Percentiles rank a stretch among this genome's conserved stretches.
phyloP scores from a whole-genome alignment of 306 rosid genomes.

The Medicago arabica region DNA sequence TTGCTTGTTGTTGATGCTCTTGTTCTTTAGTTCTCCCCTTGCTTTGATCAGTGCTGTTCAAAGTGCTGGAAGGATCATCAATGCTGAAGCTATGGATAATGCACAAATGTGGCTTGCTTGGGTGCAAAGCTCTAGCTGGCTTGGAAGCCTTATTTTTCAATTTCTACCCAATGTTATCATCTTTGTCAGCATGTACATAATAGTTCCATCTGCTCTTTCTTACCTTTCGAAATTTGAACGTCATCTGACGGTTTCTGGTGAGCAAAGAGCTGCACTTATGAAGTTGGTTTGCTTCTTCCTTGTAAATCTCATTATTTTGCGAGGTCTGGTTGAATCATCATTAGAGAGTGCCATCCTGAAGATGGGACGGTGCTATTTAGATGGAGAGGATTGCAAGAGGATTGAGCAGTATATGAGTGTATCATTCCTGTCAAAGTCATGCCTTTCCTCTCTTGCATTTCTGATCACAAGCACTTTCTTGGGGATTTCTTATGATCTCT shows the following conservation, averaged over 20 bases:
- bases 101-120: constrained; percentile 90
- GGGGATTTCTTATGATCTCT: constrained; percentile 92
- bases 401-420: constrained; percentile 97
- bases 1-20: constrained; percentile 76
- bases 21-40: constrained; percentile 96
- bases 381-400: constrained; percentile 96
- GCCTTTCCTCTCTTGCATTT: constrained; percentile 96
- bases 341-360: constrained; percentile 76
- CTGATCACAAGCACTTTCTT: constrained; percentile 88
- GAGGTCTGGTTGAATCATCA: constrained; percentile 89
- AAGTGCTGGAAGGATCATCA: constrained; percentile 86
- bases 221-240: constrained; percentile 91
- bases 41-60: constrained; percentile 82
- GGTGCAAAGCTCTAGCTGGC: constrained; percentile 95
- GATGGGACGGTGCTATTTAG: constrained; percentile 96
- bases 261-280: constrained; percentile 88
- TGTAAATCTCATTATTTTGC: constrained; percentile 88
- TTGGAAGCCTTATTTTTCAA: constrained; percentile 87
- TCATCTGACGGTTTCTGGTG: constrained; percentile 94
- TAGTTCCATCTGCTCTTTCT: constrained; percentile 89
- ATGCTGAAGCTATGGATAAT: constrained; percentile 94
- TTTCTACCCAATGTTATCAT: constrained; percentile 89
- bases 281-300: constrained; percentile 99
- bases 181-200: constrained; percentile 89
- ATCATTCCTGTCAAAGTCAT: constrained; percentile 85